Evolutionary conservation across 257 asterid species (phyloP).

Genomic region (Salvia hispanica): DNA sequence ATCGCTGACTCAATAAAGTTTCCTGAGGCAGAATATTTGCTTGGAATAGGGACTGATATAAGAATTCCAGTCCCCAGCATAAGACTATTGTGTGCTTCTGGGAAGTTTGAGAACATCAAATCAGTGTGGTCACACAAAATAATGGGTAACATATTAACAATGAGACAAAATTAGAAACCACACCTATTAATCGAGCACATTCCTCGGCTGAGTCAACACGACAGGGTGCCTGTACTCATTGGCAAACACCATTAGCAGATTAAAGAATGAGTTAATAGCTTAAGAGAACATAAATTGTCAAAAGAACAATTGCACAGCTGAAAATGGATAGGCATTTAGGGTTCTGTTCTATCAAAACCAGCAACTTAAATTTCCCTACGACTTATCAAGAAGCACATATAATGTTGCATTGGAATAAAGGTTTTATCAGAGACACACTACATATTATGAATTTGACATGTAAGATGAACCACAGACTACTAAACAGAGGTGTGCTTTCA

Average conservation of each 20-base stretch:
- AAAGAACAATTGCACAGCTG: background rate
- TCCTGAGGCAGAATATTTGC: constrained; percentile 84
- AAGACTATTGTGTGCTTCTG: constrained; percentile 69
- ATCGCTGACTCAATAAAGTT: constrained; percentile 72
- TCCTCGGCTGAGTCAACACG: constrained; percentile 86
- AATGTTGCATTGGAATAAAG: background rate
- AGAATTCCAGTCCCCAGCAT: constrained; percentile 68
- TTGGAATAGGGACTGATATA: constrained; percentile 87
- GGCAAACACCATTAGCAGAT: constrained; percentile 17
- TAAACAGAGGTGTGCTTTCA: background rate
- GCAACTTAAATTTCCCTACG: background rate
- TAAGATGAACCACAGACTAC: background rate
- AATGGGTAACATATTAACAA: background rate
- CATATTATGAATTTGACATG: background rate
- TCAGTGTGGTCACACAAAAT: constrained; percentile 16
- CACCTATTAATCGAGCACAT: constrained; percentile 84
- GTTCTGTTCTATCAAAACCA: constrained; percentile 8
- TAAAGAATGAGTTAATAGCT: constrained; percentile 3
- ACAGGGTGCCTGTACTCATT: constrained; percentile 68
- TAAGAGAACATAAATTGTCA: constrained; percentile 1
- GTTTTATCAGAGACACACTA: constrained; percentile 12
- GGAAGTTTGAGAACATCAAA: constrained; percentile 8
- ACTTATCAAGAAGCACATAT: constrained; percentile 5
- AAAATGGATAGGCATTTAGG: background rate
- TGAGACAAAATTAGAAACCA: constrained; percentile 12